Evolutionary conservation across 768 basidiomycete genomes (phyloP).

Genomic region (Hemileccinum rubropunctum): DNA sequence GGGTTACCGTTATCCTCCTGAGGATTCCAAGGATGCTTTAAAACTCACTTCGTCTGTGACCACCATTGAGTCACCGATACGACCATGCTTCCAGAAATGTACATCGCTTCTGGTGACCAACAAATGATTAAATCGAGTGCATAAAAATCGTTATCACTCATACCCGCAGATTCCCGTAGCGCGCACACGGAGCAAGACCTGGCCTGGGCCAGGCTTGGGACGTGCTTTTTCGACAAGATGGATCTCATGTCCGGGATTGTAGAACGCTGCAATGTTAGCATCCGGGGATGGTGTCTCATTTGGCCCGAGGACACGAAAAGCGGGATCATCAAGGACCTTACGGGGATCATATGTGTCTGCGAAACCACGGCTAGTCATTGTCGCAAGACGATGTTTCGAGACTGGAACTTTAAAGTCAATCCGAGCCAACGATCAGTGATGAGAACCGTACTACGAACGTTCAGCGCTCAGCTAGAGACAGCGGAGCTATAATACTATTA

Average conservation of each 20-base stretch:
- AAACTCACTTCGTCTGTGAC: constrained; percentile 58
- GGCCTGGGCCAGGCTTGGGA: constrained; percentile 58
- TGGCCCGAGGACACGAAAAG: constrained; percentile 49
- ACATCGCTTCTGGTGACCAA: constrained; percentile 54
- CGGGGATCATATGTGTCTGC: constrained; percentile 52
- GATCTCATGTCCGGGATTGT: constrained; percentile 60
- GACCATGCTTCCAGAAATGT: constrained; percentile 71
- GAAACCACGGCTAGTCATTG: constrained; percentile 25
- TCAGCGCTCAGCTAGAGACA: too few species aligned
- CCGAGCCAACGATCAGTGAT: neutral
- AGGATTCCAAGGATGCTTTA: neutral
- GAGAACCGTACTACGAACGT: too few species aligned
- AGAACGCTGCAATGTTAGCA: constrained; percentile 62
- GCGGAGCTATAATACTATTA: neutral
- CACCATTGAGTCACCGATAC: constrained; percentile 68
- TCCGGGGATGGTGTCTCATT: constrained; percentile 48
- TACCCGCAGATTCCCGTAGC: constrained; percentile 72
- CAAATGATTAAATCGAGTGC: neutral
- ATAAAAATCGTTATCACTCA: constrained; percentile 15
- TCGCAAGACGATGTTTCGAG: neutral
- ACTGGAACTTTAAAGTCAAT: too few species aligned
- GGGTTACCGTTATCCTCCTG: neutral
- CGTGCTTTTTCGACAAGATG: constrained; percentile 66
- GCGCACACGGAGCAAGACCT: constrained; percentile 63
- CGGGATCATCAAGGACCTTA: constrained; percentile 53